Percentiles rank a stretch among this genome's conserved stretches.
phyloP scores from a whole-genome alignment of 108 stramenopile species.

The Pseudonitzschia multiseries region DNA sequence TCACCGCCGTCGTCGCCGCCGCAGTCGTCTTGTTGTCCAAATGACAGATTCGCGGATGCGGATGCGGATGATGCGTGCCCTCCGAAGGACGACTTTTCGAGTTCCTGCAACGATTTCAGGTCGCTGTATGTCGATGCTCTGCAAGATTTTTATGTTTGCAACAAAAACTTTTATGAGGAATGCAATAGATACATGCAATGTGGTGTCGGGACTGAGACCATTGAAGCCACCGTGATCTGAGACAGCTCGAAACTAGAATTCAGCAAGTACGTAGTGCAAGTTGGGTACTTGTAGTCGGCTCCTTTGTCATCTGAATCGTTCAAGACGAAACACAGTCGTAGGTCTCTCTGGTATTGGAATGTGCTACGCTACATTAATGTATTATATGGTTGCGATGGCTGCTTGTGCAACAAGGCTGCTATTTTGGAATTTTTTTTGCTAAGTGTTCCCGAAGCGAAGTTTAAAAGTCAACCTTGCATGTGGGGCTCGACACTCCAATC shows the following conservation, averaged over 20 bases:
- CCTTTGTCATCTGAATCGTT: too few relatives aligned
- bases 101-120: conserved; percentile 9
- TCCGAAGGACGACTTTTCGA: neutral
- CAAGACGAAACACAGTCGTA: too few relatives aligned
- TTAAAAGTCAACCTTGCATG: too few relatives aligned
- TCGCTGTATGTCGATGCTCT: conserved; percentile 1
- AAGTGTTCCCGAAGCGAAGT: too few relatives aligned
- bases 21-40: neutral
- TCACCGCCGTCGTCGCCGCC: neutral
- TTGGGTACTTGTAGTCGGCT: too few relatives aligned
- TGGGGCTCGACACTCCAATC: too few relatives aligned
- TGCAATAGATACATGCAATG: conserved; percentile 15
- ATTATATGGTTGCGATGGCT: too few relatives aligned
- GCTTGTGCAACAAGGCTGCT: too few relatives aligned
- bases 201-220: neutral
- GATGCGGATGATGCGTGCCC: too few relatives aligned
- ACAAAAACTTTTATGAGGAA: conserved; percentile 11
- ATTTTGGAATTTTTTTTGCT: too few relatives aligned
- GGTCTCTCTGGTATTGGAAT: too few relatives aligned
- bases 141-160: conserved; percentile 16
- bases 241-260: neutral
- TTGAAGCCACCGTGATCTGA: neutral
- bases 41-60: neutral
- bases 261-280: neutral
- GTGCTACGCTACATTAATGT: too few relatives aligned